These are phyloP conservation scores for Aspergillus fijiensis DNA, from an alignment of 2,329 filamentous ascomycete genomes.

Conservation along the genomic window DNA sequence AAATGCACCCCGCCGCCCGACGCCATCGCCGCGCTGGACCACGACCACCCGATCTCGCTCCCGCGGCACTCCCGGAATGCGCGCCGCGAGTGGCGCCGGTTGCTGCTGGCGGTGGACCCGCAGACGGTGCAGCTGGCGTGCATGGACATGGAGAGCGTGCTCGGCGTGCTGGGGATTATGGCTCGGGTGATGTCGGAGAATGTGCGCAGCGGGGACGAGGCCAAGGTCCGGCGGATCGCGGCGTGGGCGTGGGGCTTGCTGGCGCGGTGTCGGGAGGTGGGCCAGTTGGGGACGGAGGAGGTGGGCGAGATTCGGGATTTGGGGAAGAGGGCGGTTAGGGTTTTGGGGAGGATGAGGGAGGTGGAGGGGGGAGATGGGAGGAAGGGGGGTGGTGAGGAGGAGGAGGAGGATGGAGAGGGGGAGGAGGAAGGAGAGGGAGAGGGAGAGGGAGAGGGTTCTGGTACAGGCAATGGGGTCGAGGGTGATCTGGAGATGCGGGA, in stretches of 20 bases:
- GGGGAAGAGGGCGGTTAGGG: constrained; percentile 69
- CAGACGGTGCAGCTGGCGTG: constrained; percentile 51
- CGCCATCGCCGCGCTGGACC: constrained; percentile 55
- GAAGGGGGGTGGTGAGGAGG: constrained; percentile 25
- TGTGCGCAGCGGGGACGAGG: constrained; percentile 60
- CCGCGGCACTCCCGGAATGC: constrained; percentile 54
- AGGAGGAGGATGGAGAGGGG: constrained; percentile 2
- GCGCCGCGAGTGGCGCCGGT: constrained; percentile 56
- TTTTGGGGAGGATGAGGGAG: constrained; percentile 46
- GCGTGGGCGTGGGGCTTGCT: constrained; percentile 85
- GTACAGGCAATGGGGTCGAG: background rate
- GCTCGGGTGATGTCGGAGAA: constrained; percentile 59
- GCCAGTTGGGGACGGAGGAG: constrained; percentile 72
- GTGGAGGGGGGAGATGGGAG: constrained; percentile 37
- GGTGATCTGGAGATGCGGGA: constrained; percentile 1
- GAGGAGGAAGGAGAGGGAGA: constrained; percentile 1
- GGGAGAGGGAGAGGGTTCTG: background rate
- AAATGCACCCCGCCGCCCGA: constrained; percentile 55
- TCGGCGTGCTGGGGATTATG: constrained; percentile 65
- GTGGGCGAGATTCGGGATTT: constrained; percentile 75
- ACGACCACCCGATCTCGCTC: constrained; percentile 54
- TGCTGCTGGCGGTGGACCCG: constrained; percentile 45
- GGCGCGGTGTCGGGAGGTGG: constrained; percentile 70
- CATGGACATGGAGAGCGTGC: constrained; percentile 61
- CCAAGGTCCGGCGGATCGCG: constrained; percentile 66